Percentiles rank a stretch among this genome's conserved stretches.
Evolutionary conservation across 257 asterid genomes (phyloP).

Genomic region (Solanum bulbocastanum): DNA sequence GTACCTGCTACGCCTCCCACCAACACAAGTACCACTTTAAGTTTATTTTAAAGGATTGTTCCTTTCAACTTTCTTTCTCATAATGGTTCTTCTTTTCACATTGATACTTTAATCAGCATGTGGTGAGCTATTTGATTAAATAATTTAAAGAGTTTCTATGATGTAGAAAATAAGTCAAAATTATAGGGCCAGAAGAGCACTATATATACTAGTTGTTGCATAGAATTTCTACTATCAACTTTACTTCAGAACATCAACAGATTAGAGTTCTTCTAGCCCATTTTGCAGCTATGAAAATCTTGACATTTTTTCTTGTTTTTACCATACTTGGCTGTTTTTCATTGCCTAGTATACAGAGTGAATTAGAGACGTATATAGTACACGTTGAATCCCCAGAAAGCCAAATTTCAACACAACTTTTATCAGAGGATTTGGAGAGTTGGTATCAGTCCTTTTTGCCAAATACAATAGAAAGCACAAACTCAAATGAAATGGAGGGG

Average conservation of each 20-base stretch:
- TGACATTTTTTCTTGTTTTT: not conserved
- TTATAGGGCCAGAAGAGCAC: not conserved
- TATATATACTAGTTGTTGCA: constrained; percentile 8
- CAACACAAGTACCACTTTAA: not conserved
- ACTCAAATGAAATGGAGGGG: not conserved
- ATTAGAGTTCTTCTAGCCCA: not conserved
- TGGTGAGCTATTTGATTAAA: not conserved
- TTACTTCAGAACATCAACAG: not conserved
- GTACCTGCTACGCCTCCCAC: not conserved
- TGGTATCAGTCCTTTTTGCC: constrained; percentile 32
- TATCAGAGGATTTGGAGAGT: not conserved
- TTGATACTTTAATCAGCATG: not conserved
- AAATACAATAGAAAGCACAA: not conserved
- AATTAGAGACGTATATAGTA: not conserved
- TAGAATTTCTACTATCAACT: not conserved
- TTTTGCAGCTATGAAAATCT: not conserved
- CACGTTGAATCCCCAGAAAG: not conserved
- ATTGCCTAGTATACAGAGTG: not conserved
- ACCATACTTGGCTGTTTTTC: not conserved
- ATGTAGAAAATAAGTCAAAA: not conserved
- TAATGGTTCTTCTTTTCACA: not conserved
- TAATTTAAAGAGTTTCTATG: not conserved
- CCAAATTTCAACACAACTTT: not conserved
- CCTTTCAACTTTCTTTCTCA: not conserved
- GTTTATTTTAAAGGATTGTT: not conserved